These are phyloP conservation scores for Saturnispora mendoncae DNA, from an alignment of 805 yeast species.

Conservation along the genomic window DNA sequence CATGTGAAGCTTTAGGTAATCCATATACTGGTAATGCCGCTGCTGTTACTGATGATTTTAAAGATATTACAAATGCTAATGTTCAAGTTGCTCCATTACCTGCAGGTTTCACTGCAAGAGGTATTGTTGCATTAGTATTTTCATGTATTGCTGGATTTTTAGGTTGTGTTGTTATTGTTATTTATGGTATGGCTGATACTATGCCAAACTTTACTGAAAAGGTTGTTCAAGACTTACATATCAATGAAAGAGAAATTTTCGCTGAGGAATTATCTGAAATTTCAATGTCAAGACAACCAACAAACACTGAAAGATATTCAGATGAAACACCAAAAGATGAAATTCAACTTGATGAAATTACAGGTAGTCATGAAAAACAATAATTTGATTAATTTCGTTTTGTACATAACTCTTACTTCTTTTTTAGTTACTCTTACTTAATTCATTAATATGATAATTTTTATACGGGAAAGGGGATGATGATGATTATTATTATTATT, in stretches of 20 bases:
- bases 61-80: slow-evolving; percentile 68
- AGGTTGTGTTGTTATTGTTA: slow-evolving; percentile 67
- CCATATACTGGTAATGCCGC: slow-evolving; percentile 79
- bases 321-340: slow-evolving; percentile 10
- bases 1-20: slow-evolving; percentile 53
- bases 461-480: no score
- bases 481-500: no score
- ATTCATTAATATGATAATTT: no score
- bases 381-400: slow-evolving; percentile 2
- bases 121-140: slow-evolving; percentile 89
- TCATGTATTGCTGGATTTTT: slow-evolving; percentile 77
- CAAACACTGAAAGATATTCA: slow-evolving; percentile 12
- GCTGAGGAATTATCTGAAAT: slow-evolving; percentile 8
- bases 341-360: slow-evolving; percentile 5
- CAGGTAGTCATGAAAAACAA: slow-evolving; percentile 3
- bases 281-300: slow-evolving; percentile 8
- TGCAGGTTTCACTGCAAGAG: slow-evolving; percentile 86
- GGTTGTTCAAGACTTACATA: slow-evolving; percentile 47
- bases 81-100: slow-evolving; percentile 64
- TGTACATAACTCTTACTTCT: no score
- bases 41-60: slow-evolving; percentile 53
- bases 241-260: slow-evolving; percentile 35
- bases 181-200: slow-evolving; percentile 83
- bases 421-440: neutral
- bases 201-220: slow-evolving; percentile 50